Evolutionary conservation across 169 alveolate genomes (phyloP).

Genomic region (Plasmodium relictum): DNA sequence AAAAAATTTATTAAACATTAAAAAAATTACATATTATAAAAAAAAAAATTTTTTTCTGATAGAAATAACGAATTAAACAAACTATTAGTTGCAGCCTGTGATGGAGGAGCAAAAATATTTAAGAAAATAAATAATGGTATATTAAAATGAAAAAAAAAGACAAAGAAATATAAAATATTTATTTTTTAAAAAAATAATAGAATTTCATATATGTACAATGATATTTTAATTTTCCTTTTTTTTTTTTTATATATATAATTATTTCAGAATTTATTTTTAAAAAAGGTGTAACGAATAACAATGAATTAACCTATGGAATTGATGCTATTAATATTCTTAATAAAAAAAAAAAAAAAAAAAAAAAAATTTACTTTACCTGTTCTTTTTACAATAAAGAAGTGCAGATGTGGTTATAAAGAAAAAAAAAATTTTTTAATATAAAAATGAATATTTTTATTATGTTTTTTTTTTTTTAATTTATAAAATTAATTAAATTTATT

Average conservation of each 20-base stretch:
- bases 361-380: conserved; percentile 61
- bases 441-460: conserved; percentile 1
- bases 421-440: neutral
- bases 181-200: neutral
- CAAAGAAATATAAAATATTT: neutral
- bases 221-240: neutral
- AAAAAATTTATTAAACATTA: neutral
- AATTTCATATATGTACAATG: neutral
- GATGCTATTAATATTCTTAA: conserved; percentile 44
- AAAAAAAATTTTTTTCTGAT: neutral
- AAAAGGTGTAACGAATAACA: conserved; percentile 28
- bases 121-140: conserved; percentile 60
- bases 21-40: neutral
- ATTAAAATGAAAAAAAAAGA: neutral
- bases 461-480: neutral
- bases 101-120: conserved; percentile 66
- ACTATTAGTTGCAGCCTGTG: conserved; percentile 65
- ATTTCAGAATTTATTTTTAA: conserved; percentile 46
- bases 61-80: conserved; percentile 34
- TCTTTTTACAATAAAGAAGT: conserved; percentile 71
- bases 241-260: neutral
- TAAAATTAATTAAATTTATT: neutral
- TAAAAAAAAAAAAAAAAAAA: conserved; percentile 50
- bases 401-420: conserved; percentile 45
- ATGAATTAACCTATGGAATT: conserved; percentile 63